These are phyloP conservation scores for Patellifolia procumbens DNA, from an alignment of 179 eudicot genomes.

Conservation along the genomic window DNA sequence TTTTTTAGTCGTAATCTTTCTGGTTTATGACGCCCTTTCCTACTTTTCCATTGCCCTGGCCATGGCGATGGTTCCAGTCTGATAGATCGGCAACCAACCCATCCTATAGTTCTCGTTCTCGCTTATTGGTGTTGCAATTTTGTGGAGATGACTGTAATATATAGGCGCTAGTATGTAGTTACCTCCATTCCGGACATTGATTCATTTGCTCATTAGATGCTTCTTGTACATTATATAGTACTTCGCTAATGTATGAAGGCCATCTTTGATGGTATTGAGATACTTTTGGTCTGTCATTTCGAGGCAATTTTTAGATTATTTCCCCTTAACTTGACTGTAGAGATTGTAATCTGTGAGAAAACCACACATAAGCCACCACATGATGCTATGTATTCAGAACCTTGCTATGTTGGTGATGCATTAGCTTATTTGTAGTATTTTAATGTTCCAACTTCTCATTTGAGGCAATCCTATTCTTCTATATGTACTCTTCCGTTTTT, in stretches of 20 bases:
- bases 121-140: constrained; percentile 21
- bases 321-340: no score
- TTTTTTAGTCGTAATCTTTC: constrained; percentile 19
- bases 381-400: no score
- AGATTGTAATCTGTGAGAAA: no score
- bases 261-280: not conserved
- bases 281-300: not conserved
- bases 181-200: constrained; percentile 5
- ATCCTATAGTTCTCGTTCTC: constrained; percentile 27
- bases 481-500: no score
- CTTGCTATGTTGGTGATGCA: no score
- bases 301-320: not conserved
- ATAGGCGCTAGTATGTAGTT: constrained; percentile 19
- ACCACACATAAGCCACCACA: no score
- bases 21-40: constrained; percentile 7
- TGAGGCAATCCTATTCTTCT: no score
- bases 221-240: constrained; percentile 21
- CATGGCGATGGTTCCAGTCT: constrained; percentile 10
- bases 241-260: not conserved
- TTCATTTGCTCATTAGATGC: constrained; percentile 8
- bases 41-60: constrained; percentile 1
- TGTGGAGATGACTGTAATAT: constrained; percentile 31
- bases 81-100: constrained; percentile 26
- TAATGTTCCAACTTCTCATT: no score
- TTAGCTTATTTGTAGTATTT: no score